A percentile compares a stretch with the other conserved stretches of the same genome.
These are phyloP conservation scores for Malassezia psittaci DNA, from an alignment of 1,284 basidiomycete species.

Conservation along the genomic window DNA sequence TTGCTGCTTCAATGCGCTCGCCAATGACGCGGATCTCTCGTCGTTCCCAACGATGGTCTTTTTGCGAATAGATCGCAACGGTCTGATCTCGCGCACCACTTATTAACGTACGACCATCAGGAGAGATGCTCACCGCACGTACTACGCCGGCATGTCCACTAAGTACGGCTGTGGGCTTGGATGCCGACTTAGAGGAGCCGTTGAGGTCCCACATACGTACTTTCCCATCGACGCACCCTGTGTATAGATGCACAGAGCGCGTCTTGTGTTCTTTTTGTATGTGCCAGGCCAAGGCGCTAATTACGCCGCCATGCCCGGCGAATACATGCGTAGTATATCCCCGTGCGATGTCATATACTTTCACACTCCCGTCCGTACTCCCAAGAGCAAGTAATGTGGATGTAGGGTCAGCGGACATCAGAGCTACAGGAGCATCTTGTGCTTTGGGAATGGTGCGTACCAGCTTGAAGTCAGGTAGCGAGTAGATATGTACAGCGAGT, in stretches of 20 bases:
- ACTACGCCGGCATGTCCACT: conserved; percentile 40
- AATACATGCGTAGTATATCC: conserved; percentile 90
- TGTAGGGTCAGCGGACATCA: conserved; percentile 66
- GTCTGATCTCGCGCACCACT: conserved; percentile 35
- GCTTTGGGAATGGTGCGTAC: conserved; percentile 67
- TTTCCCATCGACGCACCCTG: conserved; percentile 60
- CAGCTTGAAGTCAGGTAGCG: conserved; percentile 49
- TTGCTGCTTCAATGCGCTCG: conserved; percentile 38
- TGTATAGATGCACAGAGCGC: conserved; percentile 65
- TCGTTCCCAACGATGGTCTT: conserved; percentile 24
- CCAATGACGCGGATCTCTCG: conserved; percentile 30
- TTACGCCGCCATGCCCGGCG: conserved; percentile 81
- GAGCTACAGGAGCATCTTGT: conserved; percentile 84
- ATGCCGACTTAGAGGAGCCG: conserved; percentile 15
- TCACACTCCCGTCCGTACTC: conserved; percentile 86
- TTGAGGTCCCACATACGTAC: conserved; percentile 43
- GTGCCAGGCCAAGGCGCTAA: conserved; percentile 78
- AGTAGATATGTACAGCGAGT: conserved; percentile 52
- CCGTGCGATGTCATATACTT: conserved; percentile 82
- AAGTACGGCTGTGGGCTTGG: conserved; percentile 29
- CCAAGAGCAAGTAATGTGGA: conserved; percentile 86
- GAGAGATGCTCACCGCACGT: conserved; percentile 29
- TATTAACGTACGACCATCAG: conserved; percentile 29
- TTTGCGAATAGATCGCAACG: conserved; percentile 28
- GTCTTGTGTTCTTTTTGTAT: conserved; percentile 47